Percentiles rank a stretch among this genome's conserved stretches.
Evolutionary conservation across 306 rosid species (phyloP).

Genomic region (Heteromeles arbutifolia): DNA sequence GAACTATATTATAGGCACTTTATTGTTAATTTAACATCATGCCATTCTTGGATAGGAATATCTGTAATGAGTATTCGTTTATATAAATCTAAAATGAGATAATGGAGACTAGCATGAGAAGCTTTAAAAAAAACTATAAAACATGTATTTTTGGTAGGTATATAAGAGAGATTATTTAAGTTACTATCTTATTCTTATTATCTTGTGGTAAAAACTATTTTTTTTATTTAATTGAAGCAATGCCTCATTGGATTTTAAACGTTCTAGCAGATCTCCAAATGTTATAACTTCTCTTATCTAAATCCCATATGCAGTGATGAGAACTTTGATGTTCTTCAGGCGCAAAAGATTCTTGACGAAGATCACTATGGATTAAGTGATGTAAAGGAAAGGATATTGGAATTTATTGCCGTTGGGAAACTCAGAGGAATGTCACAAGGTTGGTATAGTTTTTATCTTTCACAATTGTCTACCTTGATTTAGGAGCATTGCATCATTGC

Average conservation of each 20-base stretch:
- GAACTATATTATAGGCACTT: background rate
- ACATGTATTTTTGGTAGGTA: background rate
- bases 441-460: slow-evolving; percentile 25
- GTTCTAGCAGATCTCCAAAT: background rate
- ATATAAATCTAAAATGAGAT: background rate
- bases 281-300: background rate
- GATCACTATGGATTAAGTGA: slow-evolving; percentile 96
- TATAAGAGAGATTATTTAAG: background rate
- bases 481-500: background rate
- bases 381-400: slow-evolving; percentile 95
- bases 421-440: slow-evolving; percentile 97
- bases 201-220: background rate
- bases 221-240: background rate
- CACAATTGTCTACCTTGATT: background rate
- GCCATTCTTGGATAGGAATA: background rate
- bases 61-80: background rate
- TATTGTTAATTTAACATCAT: background rate
- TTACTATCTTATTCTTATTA: background rate
- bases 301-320: slow-evolving; percentile 63
- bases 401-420: slow-evolving; percentile 96
- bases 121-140: background rate
- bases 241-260: background rate
- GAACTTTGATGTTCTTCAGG: slow-evolving; percentile 86
- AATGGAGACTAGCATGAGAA: background rate
- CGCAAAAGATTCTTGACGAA: slow-evolving; percentile 91